Conservation (phyloP, 371 early-diverging fungal genomes). For the Mortierella sp. region DNA sequence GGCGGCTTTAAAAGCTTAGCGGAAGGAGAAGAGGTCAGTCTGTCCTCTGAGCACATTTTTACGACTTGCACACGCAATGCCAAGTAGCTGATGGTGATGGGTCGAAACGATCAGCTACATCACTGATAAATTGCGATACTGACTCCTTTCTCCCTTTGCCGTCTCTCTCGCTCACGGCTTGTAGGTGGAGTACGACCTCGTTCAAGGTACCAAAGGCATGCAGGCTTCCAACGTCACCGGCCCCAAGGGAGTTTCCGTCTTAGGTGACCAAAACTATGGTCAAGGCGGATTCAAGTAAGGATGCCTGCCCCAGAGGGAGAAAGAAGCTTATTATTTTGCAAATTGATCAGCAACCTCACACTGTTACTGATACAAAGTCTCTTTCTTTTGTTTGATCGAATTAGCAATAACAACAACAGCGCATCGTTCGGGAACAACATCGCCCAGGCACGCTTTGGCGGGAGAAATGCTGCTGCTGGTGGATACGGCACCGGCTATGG, state of each 20-base stretch:
- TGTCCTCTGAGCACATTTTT: background rate
- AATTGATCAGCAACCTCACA: background rate
- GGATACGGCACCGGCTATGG: slow-evolving; percentile 52
- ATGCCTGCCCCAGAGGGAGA: background rate
- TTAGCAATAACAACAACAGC: background rate
- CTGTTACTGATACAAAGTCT: background rate
- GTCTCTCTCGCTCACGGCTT: background rate
- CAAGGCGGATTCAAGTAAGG: slow-evolving; percentile 41
- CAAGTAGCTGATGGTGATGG: slow-evolving; percentile 39
- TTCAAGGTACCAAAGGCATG: slow-evolving; percentile 86
- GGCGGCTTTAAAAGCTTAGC: slow-evolving; percentile 91
- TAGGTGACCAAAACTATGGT: slow-evolving; percentile 75
- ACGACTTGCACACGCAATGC: background rate
- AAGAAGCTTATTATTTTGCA: background rate
- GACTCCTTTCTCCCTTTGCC: slow-evolving; percentile 15
- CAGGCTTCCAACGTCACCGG: slow-evolving; percentile 90
- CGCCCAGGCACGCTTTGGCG: background rate
- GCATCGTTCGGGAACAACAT: background rate
- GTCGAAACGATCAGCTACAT: slow-evolving; percentile 4
- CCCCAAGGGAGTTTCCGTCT: slow-evolving; percentile 77
- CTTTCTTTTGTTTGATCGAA: background rate
- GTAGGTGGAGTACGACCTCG: slow-evolving; percentile 85
- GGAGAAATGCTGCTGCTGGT: background rate
- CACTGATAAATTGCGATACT: slow-evolving; percentile 6
- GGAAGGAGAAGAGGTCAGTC: slow-evolving; percentile 66